Conservation (phyloP, 2,329 filamentous ascomycete genomes). For the Trichoderma harzianum region DNA sequence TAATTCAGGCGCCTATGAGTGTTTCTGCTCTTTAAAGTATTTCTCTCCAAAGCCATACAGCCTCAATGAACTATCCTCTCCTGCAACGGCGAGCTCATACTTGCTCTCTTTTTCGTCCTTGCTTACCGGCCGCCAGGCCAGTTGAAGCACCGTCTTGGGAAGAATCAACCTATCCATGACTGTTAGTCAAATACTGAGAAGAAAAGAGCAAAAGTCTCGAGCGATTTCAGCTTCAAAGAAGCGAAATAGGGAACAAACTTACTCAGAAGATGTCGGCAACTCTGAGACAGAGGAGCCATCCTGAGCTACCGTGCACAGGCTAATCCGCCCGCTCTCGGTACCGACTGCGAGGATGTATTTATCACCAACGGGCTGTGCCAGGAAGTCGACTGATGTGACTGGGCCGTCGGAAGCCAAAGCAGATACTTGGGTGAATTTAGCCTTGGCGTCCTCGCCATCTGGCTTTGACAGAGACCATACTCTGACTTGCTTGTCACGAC, state of each 20-base stretch:
- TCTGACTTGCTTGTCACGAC: constrained; percentile 81
- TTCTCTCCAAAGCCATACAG: constrained; percentile 45
- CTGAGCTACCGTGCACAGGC: constrained; percentile 40
- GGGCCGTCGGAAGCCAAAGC: constrained; percentile 55
- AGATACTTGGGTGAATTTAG: constrained; percentile 49
- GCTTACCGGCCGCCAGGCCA: constrained; percentile 62
- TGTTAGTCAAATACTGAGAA: constrained; percentile 17
- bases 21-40: constrained; percentile 1
- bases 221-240: neutral
- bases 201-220: neutral
- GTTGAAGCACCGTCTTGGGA: constrained; percentile 62
- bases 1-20: neutral
- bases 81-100: constrained; percentile 50
- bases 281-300: constrained; percentile 39
- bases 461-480: constrained; percentile 53
- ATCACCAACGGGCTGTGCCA: constrained; percentile 35
- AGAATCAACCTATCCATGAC: constrained; percentile 36
- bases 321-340: constrained; percentile 52
- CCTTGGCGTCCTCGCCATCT: constrained; percentile 27
- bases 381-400: constrained; percentile 70
- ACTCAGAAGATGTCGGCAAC: constrained; percentile 37
- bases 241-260: constrained; percentile 25
- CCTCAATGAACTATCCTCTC: constrained; percentile 60
- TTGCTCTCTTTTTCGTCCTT: constrained; percentile 28
- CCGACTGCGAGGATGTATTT: constrained; percentile 51